Percentiles rank a stretch among this genome's conserved stretches.
phyloP scores from a whole-genome alignment of 768 basidiomycete genomes.

The Podaxis carcinomalis region DNA sequence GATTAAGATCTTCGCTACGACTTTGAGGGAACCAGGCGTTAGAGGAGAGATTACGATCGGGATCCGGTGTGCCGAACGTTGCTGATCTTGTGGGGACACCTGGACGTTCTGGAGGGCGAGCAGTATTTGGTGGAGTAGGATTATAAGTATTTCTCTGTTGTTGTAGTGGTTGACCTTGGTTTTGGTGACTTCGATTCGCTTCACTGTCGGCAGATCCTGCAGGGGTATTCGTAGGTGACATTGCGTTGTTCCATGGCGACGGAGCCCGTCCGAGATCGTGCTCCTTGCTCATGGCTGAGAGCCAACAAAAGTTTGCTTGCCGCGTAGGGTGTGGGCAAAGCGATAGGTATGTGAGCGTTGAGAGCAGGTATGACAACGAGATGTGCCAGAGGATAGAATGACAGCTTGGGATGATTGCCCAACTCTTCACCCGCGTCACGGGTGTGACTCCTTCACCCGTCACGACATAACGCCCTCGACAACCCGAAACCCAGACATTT shows the following conservation, averaged over 20 bases:
- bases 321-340: not conserved
- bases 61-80: conserved; percentile 53
- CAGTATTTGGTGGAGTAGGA: conserved; percentile 29
- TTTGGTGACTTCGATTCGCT: conserved; percentile 19
- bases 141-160: conserved; percentile 26
- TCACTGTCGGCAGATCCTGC: conserved; percentile 7
- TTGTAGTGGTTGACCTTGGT: conserved; percentile 12
- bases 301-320: not conserved
- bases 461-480: not conserved
- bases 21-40: conserved; percentile 40
- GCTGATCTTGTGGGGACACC: conserved; percentile 60
- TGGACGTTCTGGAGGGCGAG: conserved; percentile 47
- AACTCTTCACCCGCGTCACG: conserved; percentile 12
- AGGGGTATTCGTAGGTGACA: conserved; percentile 12
- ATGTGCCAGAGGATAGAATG: conserved; percentile 11
- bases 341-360: not conserved
- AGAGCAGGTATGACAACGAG: conserved; percentile 10
- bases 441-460: not conserved
- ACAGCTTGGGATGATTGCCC: conserved; percentile 13
- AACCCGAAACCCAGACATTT: not conserved
- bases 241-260: conserved; percentile 22
- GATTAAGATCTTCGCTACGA: conserved; percentile 72
- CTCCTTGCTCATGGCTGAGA: conserved; percentile 32
- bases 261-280: conserved; percentile 29
- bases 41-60: conserved; percentile 43